phyloP scores from a whole-genome alignment of 192 early-diverging fungal species.

The Entomortierella chlamydospora region DNA sequence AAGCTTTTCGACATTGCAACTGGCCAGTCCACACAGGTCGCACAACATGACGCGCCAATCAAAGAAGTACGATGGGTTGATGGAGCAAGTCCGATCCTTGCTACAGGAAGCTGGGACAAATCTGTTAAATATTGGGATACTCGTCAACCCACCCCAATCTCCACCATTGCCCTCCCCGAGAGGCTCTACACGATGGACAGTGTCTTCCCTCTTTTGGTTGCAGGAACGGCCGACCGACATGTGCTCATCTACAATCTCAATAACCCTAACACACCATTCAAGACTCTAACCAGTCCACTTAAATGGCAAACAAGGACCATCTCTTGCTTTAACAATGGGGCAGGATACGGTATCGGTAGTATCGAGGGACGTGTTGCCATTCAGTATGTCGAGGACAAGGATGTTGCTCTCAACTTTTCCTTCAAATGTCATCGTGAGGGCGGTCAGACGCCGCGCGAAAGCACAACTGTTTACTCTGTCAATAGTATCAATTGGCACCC shows the following conservation, averaged over 20 bases:
- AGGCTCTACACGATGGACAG: constrained; percentile 93
- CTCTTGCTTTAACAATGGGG: constrained; percentile 81
- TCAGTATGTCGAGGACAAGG: constrained; percentile 91
- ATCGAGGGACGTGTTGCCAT: constrained; percentile 96
- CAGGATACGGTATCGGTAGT: constrained; percentile 90
- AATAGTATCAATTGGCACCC: constrained; percentile 86
- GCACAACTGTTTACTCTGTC: constrained; percentile 72
- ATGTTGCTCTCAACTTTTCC: constrained; percentile 79
- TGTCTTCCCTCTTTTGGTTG: constrained; percentile 82
- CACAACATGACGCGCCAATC: constrained; percentile 92
- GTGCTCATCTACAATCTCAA: constrained; percentile 83
- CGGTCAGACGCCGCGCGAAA: constrained; percentile 42
- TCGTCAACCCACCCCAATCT: constrained; percentile 79
- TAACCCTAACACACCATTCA: constrained; percentile 81
- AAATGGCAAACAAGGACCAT: constrained; percentile 90
- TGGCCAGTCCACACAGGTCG: constrained; percentile 85
- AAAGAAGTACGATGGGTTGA: constrained; percentile 84
- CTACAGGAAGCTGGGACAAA: constrained; percentile 97
- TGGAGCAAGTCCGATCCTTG: constrained; percentile 70
- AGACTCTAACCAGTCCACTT: constrained; percentile 72
- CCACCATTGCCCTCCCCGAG: constrained; percentile 82
- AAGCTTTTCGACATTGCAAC: constrained; percentile 87
- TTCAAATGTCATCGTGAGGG: constrained; percentile 95
- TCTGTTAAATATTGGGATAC: constrained; percentile 96
- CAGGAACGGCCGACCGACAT: constrained; percentile 92